phyloP scores from a whole-genome alignment of 2,329 filamentous ascomycete species.

The Teratosphaeria destructans region DNA sequence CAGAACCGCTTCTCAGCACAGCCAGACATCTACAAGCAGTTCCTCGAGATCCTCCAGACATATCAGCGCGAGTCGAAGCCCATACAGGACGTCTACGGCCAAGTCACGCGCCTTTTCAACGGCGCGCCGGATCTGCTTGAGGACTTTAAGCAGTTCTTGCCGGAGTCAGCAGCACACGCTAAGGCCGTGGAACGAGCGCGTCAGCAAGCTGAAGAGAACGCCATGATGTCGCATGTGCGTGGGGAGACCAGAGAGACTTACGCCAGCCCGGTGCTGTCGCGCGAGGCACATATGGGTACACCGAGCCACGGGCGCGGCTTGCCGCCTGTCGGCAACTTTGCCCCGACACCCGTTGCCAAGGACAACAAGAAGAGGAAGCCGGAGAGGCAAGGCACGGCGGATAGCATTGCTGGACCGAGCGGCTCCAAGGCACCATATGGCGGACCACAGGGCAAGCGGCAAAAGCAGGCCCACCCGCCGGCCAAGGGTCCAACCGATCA shows the following conservation, averaged over 20 bases:
- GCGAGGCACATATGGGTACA: constrained; percentile 29
- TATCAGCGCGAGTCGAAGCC: constrained; percentile 97
- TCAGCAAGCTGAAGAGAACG: constrained; percentile 58
- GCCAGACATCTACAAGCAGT: constrained; percentile 98
- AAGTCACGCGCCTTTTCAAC: constrained; percentile 90
- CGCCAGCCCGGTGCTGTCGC: constrained; percentile 25
- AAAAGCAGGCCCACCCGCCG: constrained; percentile 57
- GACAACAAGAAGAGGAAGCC: constrained; percentile 78
- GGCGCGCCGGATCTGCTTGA: constrained; percentile 88
- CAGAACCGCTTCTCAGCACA: constrained; percentile 95
- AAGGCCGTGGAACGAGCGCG: constrained; percentile 45
- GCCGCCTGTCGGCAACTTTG: constrained; percentile 91
- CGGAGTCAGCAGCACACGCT: constrained; percentile 70
- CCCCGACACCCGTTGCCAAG: constrained; percentile 67
- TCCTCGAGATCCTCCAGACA: constrained; percentile 93
- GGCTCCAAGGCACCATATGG: constrained; percentile 13
- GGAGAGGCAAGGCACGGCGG: constrained; percentile 44
- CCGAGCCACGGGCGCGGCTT: constrained; percentile 38
- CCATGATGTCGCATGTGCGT: constrained; percentile 54
- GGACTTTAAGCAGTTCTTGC: constrained; percentile 97
- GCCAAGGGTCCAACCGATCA: constrained; percentile 12
- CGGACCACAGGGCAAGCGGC: constrained; percentile 44
- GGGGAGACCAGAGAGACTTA: constrained; percentile 36
- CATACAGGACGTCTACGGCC: constrained; percentile 94
- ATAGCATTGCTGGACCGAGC: constrained; percentile 25